Conservation (phyloP, 2,329 filamentous ascomycete species). For the Lojkania enalia region DNA sequence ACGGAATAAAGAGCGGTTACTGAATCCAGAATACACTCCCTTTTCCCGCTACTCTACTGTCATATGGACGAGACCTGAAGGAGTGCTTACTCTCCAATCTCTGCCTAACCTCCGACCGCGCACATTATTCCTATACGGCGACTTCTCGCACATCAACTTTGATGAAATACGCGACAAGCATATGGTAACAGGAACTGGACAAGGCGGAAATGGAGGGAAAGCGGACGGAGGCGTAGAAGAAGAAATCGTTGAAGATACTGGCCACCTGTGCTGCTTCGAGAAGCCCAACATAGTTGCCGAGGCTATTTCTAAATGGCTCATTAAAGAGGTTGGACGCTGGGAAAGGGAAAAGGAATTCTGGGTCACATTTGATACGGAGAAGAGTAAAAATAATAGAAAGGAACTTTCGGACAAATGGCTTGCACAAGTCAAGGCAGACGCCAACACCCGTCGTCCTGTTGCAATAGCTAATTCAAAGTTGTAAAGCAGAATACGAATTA, state of each 20-base stretch:
- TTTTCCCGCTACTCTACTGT: slow-evolving; percentile 4
- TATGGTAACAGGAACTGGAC: slow-evolving; percentile 11
- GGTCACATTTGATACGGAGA: slow-evolving; percentile 15
- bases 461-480: no score
- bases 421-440: slow-evolving; percentile 4
- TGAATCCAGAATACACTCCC: slow-evolving; percentile 14
- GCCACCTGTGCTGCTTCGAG: slow-evolving; percentile 20
- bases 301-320: slow-evolving; percentile 16
- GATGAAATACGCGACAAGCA: slow-evolving; percentile 13
- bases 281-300: slow-evolving; percentile 11
- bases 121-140: slow-evolving; percentile 16
- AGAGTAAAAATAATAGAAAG: slow-evolving; percentile 19
- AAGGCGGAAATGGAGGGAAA: slow-evolving; percentile 19
- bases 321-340: slow-evolving; percentile 19
- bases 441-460: not conserved
- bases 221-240: slow-evolving; percentile 14
- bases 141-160: slow-evolving; percentile 19
- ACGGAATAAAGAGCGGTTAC: slow-evolving; percentile 13
- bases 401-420: slow-evolving; percentile 21
- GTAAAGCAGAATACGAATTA: no score
- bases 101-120: slow-evolving; percentile 15
- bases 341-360: slow-evolving; percentile 17
- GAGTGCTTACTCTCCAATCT: slow-evolving; percentile 3
- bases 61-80: slow-evolving; percentile 12
- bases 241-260: slow-evolving; percentile 12